These are phyloP conservation scores for Thelephora aurantiotincta DNA, from an alignment of 768 basidiomycete species.

Conservation along the genomic window DNA sequence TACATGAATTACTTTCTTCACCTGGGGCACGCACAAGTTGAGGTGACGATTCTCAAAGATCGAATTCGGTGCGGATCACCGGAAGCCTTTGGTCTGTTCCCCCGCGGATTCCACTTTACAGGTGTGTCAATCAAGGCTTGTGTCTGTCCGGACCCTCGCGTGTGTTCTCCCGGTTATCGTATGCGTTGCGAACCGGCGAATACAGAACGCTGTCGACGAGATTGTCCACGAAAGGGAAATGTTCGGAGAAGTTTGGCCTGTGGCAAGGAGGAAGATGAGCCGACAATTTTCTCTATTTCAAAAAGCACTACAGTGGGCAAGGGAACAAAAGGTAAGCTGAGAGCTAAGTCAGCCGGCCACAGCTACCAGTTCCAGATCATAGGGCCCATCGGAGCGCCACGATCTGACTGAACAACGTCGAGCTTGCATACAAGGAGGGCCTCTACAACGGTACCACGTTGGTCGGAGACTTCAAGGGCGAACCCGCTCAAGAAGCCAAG, in stretches of 20 bases:
- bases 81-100: slow-evolving; percentile 89
- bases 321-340: slow-evolving; percentile 90
- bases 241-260: slow-evolving; percentile 50
- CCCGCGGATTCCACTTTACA: slow-evolving; percentile 42
- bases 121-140: not conserved
- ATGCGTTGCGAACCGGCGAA: too few species aligned
- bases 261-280: slow-evolving; percentile 32
- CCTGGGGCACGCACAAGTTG: slow-evolving; percentile 93
- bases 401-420: slow-evolving; percentile 91
- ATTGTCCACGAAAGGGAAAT: not conserved
- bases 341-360: slow-evolving; percentile 84
- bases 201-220: not conserved
- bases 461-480: slow-evolving; percentile 82
- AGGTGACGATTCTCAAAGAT: slow-evolving; percentile 98
- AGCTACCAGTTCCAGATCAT: slow-evolving; percentile 99
- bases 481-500: slow-evolving; percentile 85
- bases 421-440: slow-evolving; percentile 95
- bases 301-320: slow-evolving; percentile 44
- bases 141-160: too few species aligned
- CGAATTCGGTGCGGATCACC: slow-evolving; percentile 91
- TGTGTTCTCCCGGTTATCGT: too few species aligned
- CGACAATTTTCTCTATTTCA: too few species aligned
- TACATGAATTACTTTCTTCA: slow-evolving; percentile 99
- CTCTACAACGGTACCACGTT: slow-evolving; percentile 92
- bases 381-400: slow-evolving; percentile 84